Evolutionary conservation across 108 stramenopile species (phyloP), one percentile per base, ranked within the genome.

Genomic region (Cyclostephanos tholiformis): DNA sequence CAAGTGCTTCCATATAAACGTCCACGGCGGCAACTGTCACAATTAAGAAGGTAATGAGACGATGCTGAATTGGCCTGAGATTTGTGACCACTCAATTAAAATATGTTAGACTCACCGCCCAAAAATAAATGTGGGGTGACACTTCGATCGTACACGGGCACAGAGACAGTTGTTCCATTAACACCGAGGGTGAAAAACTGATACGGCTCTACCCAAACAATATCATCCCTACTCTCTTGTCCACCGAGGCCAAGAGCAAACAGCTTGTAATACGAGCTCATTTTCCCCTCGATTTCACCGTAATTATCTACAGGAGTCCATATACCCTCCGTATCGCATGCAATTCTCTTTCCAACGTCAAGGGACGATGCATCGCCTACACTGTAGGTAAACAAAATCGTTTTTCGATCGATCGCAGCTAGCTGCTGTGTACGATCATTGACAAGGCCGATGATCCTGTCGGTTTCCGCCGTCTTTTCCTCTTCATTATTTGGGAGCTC

Each of bases 131-230:
- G 69, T 11, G 77, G 77, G 6, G 61, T 56, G 19, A 71, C 63
- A 58, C 44, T 57, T 29, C 65, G 35, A 71, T 89, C 85, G 51
- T 74, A 89, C 4, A 86, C 88, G 27, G 86, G 88, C 38, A 76
- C 86, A 27, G 82, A 83, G 25, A 84, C 85, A 17, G 86, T 84
- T 16, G 85, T 87, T 10, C 85, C 86, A 14, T 49, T 51, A 22
- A 52, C 67, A 27, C 72, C 72, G 0, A 1, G 27, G 27, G 68
- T 59, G 55, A 43, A 38, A 63, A 75, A 87, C 32, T 43, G n/a
- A 58, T 89, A 89, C 6, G 86, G 88, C 19, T 86, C 76, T 11
- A 87, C 85, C 88, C 86, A 89, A 22, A 82, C 72, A 23, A 56
- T 46, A 56, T 85, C 87, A 23, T 87, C 48, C 32, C 57, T 44